A percentile compares a stretch with the other conserved stretches of the same genome.
phyloP scores from a whole-genome alignment of 352 stramenopile genomes.

The Phytophthora crassamura region DNA sequence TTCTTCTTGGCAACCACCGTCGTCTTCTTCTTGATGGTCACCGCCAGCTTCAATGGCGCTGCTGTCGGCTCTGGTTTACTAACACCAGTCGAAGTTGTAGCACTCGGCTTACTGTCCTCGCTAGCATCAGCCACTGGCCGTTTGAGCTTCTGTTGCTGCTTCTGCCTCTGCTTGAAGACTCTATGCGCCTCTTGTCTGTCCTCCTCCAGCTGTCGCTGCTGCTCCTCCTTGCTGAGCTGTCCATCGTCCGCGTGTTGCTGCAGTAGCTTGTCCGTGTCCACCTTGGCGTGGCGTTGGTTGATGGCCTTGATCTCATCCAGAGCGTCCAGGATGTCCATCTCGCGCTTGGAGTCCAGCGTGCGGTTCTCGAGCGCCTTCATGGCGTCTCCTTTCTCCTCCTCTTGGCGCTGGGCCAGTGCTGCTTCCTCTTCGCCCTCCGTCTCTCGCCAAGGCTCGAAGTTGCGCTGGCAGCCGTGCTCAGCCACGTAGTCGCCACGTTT shows the following conservation, averaged over 20 bases:
- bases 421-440: conserved; percentile 76
- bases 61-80: conserved; percentile 12
- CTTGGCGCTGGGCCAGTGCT: conserved; percentile 73
- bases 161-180: conserved; percentile 63
- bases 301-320: conserved; percentile 99
- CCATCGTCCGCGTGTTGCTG: conserved; percentile 52
- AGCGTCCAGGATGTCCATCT: conserved; percentile 99
- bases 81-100: background rate
- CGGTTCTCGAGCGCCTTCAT: conserved; percentile 99
- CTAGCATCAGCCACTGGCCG: conserved; percentile 27
- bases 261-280: conserved; percentile 87
- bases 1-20: conserved; percentile 33
- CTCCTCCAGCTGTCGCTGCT: conserved; percentile 56
- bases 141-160: conserved; percentile 36
- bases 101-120: conserved; percentile 3
- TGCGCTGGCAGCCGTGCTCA: conserved; percentile 96
- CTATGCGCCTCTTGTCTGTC: conserved; percentile 55
- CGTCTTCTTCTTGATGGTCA: conserved; percentile 47
- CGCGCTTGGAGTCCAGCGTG: conserved; percentile 97
- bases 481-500: conserved; percentile 98
- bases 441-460: conserved; percentile 98
- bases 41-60: conserved; percentile 37
- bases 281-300: conserved; percentile 94
- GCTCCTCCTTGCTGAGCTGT: conserved; percentile 47
- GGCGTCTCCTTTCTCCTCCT: conserved; percentile 95